Percentiles rank a stretch among this genome's conserved stretches.
These are phyloP conservation scores for Arctium minus DNA, from an alignment of 129 eudicot genomes.

Conservation along the genomic window DNA sequence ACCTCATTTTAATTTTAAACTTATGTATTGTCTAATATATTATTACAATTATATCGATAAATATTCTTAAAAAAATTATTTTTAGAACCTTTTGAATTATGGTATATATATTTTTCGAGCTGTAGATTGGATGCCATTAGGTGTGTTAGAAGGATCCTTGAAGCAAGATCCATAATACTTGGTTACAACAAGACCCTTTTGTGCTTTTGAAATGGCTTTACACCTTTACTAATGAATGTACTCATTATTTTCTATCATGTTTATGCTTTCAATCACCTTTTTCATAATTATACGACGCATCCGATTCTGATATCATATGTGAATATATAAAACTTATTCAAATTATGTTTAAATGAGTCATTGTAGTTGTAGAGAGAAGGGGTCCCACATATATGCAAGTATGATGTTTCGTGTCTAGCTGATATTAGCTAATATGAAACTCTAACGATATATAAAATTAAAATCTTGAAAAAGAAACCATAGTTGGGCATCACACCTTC, in stretches of 20 bases:
- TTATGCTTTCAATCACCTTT: constrained; percentile 30
- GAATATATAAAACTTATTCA: not conserved
- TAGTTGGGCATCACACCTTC: not conserved
- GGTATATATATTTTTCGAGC: not conserved
- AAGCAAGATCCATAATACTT: constrained; percentile 36
- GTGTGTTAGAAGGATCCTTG: constrained; percentile 17
- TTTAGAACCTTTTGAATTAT: not conserved
- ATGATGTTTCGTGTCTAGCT: too few relatives aligned
- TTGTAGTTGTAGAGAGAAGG: not conserved
- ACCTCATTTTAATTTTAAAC: too few relatives aligned
- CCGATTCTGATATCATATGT: not conserved
- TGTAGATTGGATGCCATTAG: constrained; percentile 26
- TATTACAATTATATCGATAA: not conserved
- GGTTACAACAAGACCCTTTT: constrained; percentile 20
- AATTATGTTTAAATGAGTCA: not conserved
- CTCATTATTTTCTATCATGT: constrained; percentile 24
- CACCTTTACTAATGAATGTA: constrained; percentile 42
- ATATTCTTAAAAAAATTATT: not conserved
- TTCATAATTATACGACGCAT: not conserved
- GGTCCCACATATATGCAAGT: not conserved
- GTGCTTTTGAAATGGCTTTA: constrained; percentile 28
- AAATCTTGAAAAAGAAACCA: not conserved
- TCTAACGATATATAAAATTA: not conserved
- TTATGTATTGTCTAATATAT: too few relatives aligned
- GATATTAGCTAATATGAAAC: not conserved